Conservation (phyloP, 2,329 filamentous ascomycete genomes). For the Cytospora paraplurivora region DNA sequence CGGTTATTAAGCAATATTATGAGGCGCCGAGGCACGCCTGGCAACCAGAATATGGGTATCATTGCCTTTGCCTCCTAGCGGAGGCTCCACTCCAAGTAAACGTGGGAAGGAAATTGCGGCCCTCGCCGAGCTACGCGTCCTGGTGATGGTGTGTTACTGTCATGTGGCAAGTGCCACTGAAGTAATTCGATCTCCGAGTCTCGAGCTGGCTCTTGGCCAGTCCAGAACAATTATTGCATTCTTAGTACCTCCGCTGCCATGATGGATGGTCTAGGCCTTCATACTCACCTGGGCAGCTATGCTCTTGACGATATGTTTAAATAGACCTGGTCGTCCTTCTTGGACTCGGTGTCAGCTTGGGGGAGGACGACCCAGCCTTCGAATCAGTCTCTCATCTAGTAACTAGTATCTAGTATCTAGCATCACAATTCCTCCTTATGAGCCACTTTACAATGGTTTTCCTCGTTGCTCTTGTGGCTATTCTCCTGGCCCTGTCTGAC, state of each 20-base stretch:
- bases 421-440: neutral
- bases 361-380: neutral
- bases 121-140: neutral
- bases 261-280: neutral
- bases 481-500: neutral
- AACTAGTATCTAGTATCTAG: neutral
- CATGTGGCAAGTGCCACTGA: neutral
- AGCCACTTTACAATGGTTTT: slow-evolving; percentile 5
- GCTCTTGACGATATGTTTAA: neutral
- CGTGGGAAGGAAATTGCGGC: neutral
- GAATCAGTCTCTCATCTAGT: neutral
- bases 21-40: neutral
- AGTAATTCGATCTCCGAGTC: neutral
- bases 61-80: neutral
- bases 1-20: neutral
- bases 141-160: neutral
- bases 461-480: neutral
- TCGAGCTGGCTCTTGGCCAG: neutral
- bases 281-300: neutral
- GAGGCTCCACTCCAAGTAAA: neutral
- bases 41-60: neutral
- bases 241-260: neutral
- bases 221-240: neutral
- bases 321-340: neutral
- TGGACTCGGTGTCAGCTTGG: neutral